Percentiles rank a stretch among this genome's conserved stretches.
phyloP scores from a whole-genome alignment of 495 filamentous ascomycete genomes.

The Terfezia boudieri region DNA sequence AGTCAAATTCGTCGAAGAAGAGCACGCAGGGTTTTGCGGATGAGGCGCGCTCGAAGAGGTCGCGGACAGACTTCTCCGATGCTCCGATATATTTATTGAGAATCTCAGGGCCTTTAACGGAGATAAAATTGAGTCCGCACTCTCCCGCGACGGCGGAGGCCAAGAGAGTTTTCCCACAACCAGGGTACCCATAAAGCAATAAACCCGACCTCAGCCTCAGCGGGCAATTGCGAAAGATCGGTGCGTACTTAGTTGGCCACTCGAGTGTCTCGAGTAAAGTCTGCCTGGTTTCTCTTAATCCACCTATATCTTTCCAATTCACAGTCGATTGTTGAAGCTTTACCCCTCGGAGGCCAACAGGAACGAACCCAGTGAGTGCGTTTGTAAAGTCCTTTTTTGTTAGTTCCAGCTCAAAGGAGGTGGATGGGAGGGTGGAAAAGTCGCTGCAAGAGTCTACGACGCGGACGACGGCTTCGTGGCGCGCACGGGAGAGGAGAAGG shows the following conservation, averaged over 20 bases:
- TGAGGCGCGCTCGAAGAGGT: slow-evolving; percentile 77
- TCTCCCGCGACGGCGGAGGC: slow-evolving; percentile 88
- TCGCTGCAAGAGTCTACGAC: slow-evolving; percentile 26
- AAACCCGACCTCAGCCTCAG: slow-evolving; percentile 79
- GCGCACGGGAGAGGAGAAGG: slow-evolving; percentile 62
- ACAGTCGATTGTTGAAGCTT: slow-evolving; percentile 75
- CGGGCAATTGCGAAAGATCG: slow-evolving; percentile 89
- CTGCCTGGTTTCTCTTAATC: slow-evolving; percentile 60
- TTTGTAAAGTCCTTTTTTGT: slow-evolving; percentile 50
- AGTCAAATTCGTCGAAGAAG: slow-evolving; percentile 97
- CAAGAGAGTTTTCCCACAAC: slow-evolving; percentile 86
- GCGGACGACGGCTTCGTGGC: slow-evolving; percentile 76
- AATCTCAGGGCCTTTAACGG: slow-evolving; percentile 92
- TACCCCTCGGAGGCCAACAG: slow-evolving; percentile 80
- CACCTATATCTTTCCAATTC: slow-evolving; percentile 76
- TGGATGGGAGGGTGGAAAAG: not conserved
- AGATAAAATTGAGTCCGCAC: slow-evolving; percentile 93
- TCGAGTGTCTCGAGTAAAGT: slow-evolving; percentile 82
- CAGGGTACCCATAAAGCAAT: slow-evolving; percentile 81
- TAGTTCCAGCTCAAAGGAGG: slow-evolving; percentile 30
- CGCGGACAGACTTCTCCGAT: slow-evolving; percentile 79
- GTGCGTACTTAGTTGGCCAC: slow-evolving; percentile 93
- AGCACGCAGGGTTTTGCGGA: slow-evolving; percentile 79
- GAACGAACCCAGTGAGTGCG: slow-evolving; percentile 79
- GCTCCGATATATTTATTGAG: slow-evolving; percentile 97